Conservation (phyloP, 257 asterid genomes). For the Haberlea rhodopensis region DNA sequence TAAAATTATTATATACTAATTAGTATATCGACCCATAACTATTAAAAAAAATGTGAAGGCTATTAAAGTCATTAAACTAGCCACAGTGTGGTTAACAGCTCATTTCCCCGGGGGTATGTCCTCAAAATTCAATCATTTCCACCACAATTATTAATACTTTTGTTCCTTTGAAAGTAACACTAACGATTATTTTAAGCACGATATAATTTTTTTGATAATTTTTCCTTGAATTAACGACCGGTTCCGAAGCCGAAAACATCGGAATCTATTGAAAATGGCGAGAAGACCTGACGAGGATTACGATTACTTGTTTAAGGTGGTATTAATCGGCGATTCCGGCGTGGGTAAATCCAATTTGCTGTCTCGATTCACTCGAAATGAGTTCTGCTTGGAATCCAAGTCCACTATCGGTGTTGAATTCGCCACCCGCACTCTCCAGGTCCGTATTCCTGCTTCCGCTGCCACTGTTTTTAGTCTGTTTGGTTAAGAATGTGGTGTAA, state of each 20-base stretch:
- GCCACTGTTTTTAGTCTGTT: conserved; percentile 9
- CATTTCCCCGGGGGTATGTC: conserved; percentile 21
- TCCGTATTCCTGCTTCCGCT: conserved; percentile 1
- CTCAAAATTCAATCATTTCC: background rate
- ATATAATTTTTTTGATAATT: background rate
- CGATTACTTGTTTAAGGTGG: conserved; percentile 70
- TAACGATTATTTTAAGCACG: background rate
- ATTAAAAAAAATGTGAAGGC: too few species aligned
- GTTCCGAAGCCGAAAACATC: conserved; percentile 5
- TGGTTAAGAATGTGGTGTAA: background rate
- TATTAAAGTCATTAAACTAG: too few species aligned
- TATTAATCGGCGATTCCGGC: conserved; percentile 68
- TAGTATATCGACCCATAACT: too few species aligned
- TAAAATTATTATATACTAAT: too few species aligned
- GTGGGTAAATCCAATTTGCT: conserved; percentile 68
- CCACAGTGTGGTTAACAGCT: too few species aligned
- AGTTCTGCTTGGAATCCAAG: conserved; percentile 67
- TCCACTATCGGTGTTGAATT: conserved; percentile 76
- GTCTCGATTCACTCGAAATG: conserved; percentile 66
- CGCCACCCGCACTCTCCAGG: conserved; percentile 78
- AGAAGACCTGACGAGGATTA: conserved; percentile 71
- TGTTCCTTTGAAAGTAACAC: background rate
- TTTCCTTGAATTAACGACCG: background rate
- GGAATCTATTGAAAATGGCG: conserved; percentile 35
- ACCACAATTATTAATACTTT: background rate